Evolutionary conservation across 306 rosid genomes (phyloP).

Genomic region (Malus asiatica): DNA sequence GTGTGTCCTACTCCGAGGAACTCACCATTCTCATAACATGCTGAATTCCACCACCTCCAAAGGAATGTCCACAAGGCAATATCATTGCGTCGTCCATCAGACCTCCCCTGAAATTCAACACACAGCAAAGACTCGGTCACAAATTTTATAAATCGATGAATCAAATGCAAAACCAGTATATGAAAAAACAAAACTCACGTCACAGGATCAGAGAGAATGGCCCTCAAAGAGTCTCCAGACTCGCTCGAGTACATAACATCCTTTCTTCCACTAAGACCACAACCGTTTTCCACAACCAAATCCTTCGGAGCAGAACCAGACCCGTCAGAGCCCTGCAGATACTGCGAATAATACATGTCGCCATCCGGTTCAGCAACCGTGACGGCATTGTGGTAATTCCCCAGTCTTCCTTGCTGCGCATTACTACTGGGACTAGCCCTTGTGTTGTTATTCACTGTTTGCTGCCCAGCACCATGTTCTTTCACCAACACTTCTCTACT

Average conservation of each 20-base stretch:
- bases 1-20: background rate
- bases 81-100: slow-evolving; percentile 99
- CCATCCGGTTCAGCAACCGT: slow-evolving; percentile 63
- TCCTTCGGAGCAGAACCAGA: slow-evolving; percentile 62
- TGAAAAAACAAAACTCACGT: slow-evolving; percentile 50
- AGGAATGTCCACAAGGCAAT: slow-evolving; percentile 98
- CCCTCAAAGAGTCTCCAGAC: slow-evolving; percentile 78
- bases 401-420: slow-evolving; percentile 44
- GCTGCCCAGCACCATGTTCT: slow-evolving; percentile 46
- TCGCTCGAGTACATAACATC: slow-evolving; percentile 49
- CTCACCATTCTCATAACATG: slow-evolving; percentile 89
- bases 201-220: slow-evolving; percentile 79
- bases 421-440: slow-evolving; percentile 28
- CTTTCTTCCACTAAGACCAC: slow-evolving; percentile 83
- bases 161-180: background rate
- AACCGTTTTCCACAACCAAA: slow-evolving; percentile 55
- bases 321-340: slow-evolving; percentile 66
- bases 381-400: slow-evolving; percentile 48
- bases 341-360: slow-evolving; percentile 77
- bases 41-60: slow-evolving; percentile 80
- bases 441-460: slow-evolving; percentile 24
- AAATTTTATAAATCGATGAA: background rate
- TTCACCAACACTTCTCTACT: slow-evolving; percentile 54
- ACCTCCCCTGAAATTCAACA: slow-evolving; percentile 58
- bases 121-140: background rate